Percentiles rank a stretch among this genome's conserved stretches.
Conservation (phyloP, 179 eudicot genomes). For the Amaranthus tricolor region DNA sequence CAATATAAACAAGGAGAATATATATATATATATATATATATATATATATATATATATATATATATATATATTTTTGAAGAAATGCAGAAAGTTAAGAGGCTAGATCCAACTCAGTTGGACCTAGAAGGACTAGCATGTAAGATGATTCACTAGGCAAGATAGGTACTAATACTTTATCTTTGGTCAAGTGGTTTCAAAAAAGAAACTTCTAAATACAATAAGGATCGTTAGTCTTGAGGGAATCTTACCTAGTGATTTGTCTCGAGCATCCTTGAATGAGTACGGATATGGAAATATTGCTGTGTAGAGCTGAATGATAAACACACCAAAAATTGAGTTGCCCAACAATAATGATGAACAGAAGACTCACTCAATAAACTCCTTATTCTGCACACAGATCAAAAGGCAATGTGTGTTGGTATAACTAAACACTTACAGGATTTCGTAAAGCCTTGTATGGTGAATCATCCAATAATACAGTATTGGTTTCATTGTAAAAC, state of each 20-base stretch:
- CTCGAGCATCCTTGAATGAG: slow-evolving; percentile 31
- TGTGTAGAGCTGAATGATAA: slow-evolving; percentile 50
- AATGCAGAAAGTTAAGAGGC: neutral
- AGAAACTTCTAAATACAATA: neutral
- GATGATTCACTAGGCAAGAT: neutral
- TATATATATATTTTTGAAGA: neutral
- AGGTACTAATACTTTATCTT: neutral
- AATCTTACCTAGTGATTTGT: slow-evolving; percentile 56
- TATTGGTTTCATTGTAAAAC: slow-evolving; percentile 67
- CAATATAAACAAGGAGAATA: neutral
- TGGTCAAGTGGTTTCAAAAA: neutral
- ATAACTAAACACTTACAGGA: slow-evolving; percentile 54
- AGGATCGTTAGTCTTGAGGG: neutral
- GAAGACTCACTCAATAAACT: neutral
- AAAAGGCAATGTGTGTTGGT: slow-evolving; percentile 5
- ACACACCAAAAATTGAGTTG: neutral
- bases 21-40: neutral
- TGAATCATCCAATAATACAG: slow-evolving; percentile 80
- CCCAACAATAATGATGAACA: slow-evolving; percentile 3
- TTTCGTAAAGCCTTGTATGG: slow-evolving; percentile 82
- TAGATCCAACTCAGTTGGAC: neutral
- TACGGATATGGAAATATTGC: slow-evolving; percentile 62
- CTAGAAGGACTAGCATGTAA: neutral
- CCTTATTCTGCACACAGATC: neutral
- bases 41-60: neutral